Evolutionary conservation across 257 asterid species (phyloP).

Genomic region (Solanum piurae): DNA sequence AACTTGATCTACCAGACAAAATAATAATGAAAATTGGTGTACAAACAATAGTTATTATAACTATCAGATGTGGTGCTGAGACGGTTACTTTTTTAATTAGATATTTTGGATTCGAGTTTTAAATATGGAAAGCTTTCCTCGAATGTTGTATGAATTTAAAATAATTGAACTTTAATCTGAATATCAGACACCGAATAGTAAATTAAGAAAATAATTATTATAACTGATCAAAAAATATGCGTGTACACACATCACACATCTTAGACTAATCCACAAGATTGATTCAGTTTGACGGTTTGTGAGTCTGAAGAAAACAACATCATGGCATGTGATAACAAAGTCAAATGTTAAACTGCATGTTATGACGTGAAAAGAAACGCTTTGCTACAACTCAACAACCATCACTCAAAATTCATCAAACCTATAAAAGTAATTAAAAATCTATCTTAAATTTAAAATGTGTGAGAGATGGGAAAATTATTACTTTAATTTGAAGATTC

Average conservation of each 20-base stretch:
- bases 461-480: not conserved
- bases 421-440: not conserved
- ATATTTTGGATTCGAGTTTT: fast-evolving
- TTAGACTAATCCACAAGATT: not conserved
- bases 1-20: not conserved
- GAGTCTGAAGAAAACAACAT: not conserved
- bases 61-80: no score
- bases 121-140: no score
- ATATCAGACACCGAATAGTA: fast-evolving
- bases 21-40: no score
- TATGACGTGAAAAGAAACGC: not conserved
- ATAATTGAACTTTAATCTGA: fast-evolving
- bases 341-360: not conserved
- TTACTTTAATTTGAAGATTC: not conserved
- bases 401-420: not conserved
- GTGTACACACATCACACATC: not conserved
- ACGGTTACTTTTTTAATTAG: no score
- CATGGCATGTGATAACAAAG: not conserved
- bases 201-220: not conserved
- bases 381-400: not conserved
- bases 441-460: not conserved
- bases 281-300: not conserved
- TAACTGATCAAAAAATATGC: not conserved
- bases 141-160: no score
- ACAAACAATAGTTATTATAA: no score